These are phyloP conservation scores for Trematosphaeria pertusa DNA, from an alignment of 2,329 filamentous ascomycete species.

Conservation along the genomic window DNA sequence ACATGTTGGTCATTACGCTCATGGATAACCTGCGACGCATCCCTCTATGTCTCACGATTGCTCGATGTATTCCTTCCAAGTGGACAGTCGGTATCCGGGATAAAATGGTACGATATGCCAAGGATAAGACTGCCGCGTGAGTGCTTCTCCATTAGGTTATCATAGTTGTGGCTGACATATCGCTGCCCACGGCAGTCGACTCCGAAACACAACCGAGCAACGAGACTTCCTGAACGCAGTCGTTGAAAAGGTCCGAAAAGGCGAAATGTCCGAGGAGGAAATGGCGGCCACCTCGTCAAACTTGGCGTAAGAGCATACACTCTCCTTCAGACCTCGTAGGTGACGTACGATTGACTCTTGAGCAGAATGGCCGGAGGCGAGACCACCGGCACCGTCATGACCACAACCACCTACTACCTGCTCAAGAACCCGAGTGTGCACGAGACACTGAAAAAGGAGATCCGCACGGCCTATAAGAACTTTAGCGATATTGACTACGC, in stretches of 20 bases:
- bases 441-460: constrained; percentile 23
- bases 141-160: neutral
- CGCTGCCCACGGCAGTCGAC: neutral
- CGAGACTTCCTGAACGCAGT: neutral
- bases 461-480: constrained; percentile 18
- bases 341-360: neutral
- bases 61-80: neutral
- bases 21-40: constrained; percentile 1
- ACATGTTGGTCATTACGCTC: neutral
- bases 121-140: constrained; percentile 4
- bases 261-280: constrained; percentile 3
- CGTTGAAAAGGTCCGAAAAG: neutral
- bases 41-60: neutral
- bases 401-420: constrained; percentile 38
- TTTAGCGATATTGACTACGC: constrained; percentile 26
- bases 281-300: constrained; percentile 1
- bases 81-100: neutral
- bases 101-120: constrained; percentile 1
- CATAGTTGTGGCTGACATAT: neutral
- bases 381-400: constrained; percentile 45
- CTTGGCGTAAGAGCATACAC: neutral
- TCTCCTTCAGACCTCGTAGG: neutral
- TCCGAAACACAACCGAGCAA: neutral
- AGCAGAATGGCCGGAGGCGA: constrained; percentile 42
- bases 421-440: constrained; percentile 18